Conservation (phyloP, 2,329 filamentous ascomycete species). For the Rutstroemia sp. region DNA sequence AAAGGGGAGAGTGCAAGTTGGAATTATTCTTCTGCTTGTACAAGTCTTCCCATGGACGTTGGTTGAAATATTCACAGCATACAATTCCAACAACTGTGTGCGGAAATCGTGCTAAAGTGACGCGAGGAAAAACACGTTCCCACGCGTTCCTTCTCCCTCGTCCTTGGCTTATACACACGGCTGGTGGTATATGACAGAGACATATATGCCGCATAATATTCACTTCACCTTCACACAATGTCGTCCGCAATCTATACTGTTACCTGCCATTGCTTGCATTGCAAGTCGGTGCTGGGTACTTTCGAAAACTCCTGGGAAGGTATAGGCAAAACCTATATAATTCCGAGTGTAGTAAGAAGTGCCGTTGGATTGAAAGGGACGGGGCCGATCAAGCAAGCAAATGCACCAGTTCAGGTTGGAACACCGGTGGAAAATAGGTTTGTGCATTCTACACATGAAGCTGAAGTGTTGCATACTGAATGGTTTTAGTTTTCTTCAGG, state of each 20-base stretch:
- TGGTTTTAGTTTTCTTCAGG: constrained; percentile 22
- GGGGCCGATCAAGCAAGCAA: constrained; percentile 20
- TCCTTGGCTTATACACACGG: background rate
- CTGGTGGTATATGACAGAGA: too few species aligned
- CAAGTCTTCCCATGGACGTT: background rate
- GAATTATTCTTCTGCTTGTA: background rate
- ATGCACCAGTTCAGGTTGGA: constrained; percentile 16
- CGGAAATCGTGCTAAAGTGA: background rate
- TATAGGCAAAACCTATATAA: constrained; percentile 28
- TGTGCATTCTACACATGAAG: background rate
- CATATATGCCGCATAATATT: too few species aligned
- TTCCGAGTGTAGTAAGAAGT: constrained; percentile 19
- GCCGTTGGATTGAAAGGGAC: constrained; percentile 19
- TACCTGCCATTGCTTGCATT: constrained; percentile 21
- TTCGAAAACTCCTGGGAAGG: constrained; percentile 28
- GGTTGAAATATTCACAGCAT: background rate
- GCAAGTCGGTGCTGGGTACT: constrained; percentile 21
- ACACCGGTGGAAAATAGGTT: constrained; percentile 25
- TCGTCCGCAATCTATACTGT: background rate
- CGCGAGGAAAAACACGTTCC: constrained; percentile 5
- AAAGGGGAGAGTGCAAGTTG: background rate
- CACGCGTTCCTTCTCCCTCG: background rate
- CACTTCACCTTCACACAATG: background rate
- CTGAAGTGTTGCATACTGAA: background rate
- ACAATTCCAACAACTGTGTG: background rate